Percentiles rank a stretch among this genome's conserved stretches.
Conservation (phyloP, 257 asterid species). For the Solanum sitiens region DNA sequence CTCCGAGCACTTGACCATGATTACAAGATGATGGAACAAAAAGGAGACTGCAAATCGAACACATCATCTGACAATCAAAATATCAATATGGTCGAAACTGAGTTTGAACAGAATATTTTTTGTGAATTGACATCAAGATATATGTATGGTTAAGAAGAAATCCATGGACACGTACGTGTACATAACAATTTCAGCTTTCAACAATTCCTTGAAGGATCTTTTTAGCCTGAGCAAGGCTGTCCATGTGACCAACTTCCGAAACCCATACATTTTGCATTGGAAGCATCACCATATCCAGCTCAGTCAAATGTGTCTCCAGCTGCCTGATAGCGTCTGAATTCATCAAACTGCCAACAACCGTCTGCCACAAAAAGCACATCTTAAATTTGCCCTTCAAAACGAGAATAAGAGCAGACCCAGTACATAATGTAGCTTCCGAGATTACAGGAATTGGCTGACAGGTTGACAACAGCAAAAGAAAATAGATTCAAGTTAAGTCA, state of each 20-base stretch:
- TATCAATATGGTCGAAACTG: background rate
- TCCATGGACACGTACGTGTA: background rate
- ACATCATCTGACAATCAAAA: background rate
- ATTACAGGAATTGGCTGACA: background rate
- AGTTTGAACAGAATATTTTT: background rate
- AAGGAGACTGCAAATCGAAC: background rate
- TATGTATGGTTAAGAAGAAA: background rate
- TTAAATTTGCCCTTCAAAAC: background rate
- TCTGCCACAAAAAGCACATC: conserved; percentile 22
- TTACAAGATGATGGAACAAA: background rate
- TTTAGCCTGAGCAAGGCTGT: conserved; percentile 57
- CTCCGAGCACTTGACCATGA: background rate
- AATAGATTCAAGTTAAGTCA: background rate
- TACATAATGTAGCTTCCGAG: background rate
- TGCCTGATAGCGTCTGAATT: conserved; percentile 17
- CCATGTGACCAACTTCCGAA: conserved; percentile 22
- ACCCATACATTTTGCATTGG: conserved; percentile 55
- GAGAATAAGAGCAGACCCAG: background rate
- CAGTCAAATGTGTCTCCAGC: conserved; percentile 27
- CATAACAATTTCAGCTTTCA: background rate
- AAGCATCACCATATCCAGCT: conserved; percentile 28
- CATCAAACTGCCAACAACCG: conserved; percentile 39
- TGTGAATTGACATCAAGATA: background rate
- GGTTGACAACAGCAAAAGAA: background rate
- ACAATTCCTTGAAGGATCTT: conserved; percentile 27